Evolutionary conservation across 2,329 filamentous ascomycete genomes (phyloP).

Genomic region (Venturiaceae sp.): DNA sequence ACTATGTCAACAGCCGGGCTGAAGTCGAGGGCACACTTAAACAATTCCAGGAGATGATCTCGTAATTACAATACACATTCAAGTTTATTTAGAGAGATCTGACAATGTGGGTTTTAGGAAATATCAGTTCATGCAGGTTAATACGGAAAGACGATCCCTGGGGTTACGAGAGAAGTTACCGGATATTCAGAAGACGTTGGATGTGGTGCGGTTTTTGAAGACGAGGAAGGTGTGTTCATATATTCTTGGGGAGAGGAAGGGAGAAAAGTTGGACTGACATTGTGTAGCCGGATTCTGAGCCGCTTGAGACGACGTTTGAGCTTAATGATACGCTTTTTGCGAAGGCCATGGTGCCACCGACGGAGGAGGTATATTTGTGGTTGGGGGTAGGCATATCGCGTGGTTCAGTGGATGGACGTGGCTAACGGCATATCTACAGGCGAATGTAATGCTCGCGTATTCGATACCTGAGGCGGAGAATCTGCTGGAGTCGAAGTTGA

Average conservation of each 20-base stretch:
- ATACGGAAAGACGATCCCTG: conserved; percentile 71
- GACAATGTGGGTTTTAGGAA: conserved; percentile 42
- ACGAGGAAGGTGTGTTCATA: conserved; percentile 53
- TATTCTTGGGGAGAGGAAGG: conserved; percentile 18
- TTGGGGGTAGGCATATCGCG: conserved; percentile 58
- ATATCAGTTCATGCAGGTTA: conserved; percentile 99
- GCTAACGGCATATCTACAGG: conserved; percentile 35
- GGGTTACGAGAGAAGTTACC: conserved; percentile 92
- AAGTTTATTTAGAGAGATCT: neutral
- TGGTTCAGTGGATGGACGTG: neutral
- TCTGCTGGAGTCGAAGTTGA: conserved; percentile 67
- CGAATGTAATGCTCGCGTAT: conserved; percentile 96
- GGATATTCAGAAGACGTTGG: conserved; percentile 91
- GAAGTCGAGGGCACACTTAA: conserved; percentile 75
- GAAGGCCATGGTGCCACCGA: conserved; percentile 71
- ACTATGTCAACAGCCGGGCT: conserved; percentile 69
- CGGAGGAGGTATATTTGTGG: conserved; percentile 93
- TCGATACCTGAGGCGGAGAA: conserved; percentile 78
- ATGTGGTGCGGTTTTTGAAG: conserved; percentile 80
- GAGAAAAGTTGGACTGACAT: conserved; percentile 9
- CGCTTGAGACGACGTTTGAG: conserved; percentile 88
- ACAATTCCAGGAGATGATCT: conserved; percentile 89
- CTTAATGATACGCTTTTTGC: conserved; percentile 93
- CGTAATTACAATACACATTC: conserved; percentile 42
- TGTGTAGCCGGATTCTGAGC: conserved; percentile 41